Evolutionary conservation across 2,329 filamentous ascomycete genomes (phyloP).

Genomic region (Fusarium tricinctum): DNA sequence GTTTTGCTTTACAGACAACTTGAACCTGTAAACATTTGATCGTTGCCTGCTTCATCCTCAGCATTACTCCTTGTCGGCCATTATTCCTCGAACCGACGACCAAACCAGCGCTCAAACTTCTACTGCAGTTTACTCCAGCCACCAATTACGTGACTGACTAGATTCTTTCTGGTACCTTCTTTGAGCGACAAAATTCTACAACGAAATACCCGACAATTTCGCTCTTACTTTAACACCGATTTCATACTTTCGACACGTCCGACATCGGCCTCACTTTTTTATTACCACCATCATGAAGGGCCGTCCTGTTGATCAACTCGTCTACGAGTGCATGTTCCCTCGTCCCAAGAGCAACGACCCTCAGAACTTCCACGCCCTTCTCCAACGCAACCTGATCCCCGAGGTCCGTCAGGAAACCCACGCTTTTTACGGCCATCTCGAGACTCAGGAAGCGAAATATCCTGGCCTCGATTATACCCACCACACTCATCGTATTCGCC

Average conservation of each 20-base stretch:
- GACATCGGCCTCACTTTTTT: slow-evolving; percentile 5
- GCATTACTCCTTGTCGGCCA: slow-evolving; percentile 2
- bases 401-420: slow-evolving; percentile 85
- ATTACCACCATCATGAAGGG: slow-evolving; percentile 73
- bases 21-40: not conserved
- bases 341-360: slow-evolving; percentile 77
- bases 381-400: slow-evolving; percentile 78
- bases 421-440: slow-evolving; percentile 83
- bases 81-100: slow-evolving; percentile 9
- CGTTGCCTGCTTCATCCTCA: slow-evolving; percentile 4
- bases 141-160: slow-evolving; percentile 42
- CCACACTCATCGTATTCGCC: slow-evolving; percentile 79
- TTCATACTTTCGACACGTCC: slow-evolving; percentile 1
- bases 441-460: slow-evolving; percentile 84
- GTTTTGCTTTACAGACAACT: slow-evolving; percentile 8
- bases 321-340: slow-evolving; percentile 81
- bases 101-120: not conserved
- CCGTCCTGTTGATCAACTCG: slow-evolving; percentile 76
- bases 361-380: slow-evolving; percentile 76
- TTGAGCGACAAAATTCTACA: slow-evolving; percentile 1
- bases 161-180: slow-evolving; percentile 25
- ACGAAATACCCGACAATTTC: not conserved
- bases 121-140: slow-evolving; percentile 16
- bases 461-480: slow-evolving; percentile 84
- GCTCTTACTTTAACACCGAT: not conserved